A percentile compares a stretch with the other conserved stretches of the same genome.
phyloP scores from a whole-genome alignment of 345 rosid species.

The Gossypium thurberi region DNA sequence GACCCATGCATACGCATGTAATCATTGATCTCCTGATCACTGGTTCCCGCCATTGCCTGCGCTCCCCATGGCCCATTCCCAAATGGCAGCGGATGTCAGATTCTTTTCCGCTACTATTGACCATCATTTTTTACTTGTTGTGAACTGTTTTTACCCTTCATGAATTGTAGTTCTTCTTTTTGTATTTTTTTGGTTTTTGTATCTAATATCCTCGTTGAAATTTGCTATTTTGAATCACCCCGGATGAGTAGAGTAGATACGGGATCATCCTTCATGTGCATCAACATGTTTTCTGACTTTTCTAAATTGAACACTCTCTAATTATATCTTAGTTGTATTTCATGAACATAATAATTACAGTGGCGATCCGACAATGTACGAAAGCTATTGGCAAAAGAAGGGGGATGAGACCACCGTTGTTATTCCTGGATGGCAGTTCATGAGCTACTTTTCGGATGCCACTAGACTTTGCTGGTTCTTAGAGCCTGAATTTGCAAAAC shows the following conservation, averaged over 20 bases:
- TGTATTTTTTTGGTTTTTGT: too few relatives aligned
- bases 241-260: neutral
- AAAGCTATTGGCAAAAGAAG: constrained; percentile 56
- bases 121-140: neutral
- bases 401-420: constrained; percentile 66
- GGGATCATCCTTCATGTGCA: neutral
- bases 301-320: too few relatives aligned
- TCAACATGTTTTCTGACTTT: neutral
- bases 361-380: constrained; percentile 92
- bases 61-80: neutral
- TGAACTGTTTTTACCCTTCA: neutral
- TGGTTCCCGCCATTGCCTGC: constrained; percentile 16
- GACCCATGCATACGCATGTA: constrained; percentile 21
- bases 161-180: neutral
- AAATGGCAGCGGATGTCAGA: neutral
- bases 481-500: constrained; percentile 61
- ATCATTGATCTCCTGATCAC: constrained; percentile 18
- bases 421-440: constrained; percentile 81
- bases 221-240: too few relatives aligned
- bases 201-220: neutral
- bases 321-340: neutral
- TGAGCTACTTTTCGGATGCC: constrained; percentile 77
- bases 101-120: neutral
- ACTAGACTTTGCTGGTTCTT: constrained; percentile 78
- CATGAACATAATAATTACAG: constrained; percentile 20